Evolutionary conservation across 2,329 filamentous ascomycete species (phyloP).

Genomic region (Lachnellula hyalina): DNA sequence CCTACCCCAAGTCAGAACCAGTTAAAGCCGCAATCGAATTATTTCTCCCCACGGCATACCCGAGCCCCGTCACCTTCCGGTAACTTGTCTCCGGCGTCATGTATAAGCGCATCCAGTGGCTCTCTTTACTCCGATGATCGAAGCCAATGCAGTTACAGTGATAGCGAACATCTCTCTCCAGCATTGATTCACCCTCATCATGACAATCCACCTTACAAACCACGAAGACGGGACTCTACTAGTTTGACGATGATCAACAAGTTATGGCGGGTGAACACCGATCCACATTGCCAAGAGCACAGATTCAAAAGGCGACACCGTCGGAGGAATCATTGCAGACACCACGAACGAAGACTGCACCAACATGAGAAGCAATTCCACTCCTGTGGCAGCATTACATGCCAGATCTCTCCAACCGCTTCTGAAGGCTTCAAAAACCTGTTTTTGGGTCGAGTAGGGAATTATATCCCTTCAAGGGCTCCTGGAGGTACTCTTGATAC

Average conservation of each 20-base stretch:
- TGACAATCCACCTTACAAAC: conserved; percentile 17
- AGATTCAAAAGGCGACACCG: not conserved
- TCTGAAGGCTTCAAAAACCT: conserved; percentile 3
- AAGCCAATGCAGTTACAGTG: conserved; percentile 14
- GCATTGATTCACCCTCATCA: conserved; percentile 2
- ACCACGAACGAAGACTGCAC: not conserved
- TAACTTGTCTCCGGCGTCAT: not conserved
- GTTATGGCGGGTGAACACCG: conserved; percentile 9
- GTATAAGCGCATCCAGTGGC: conserved; percentile 3
- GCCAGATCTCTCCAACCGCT: conserved; percentile 17
- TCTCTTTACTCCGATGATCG: conserved; percentile 10
- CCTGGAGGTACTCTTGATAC: not conserved
- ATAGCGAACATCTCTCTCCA: conserved; percentile 9
- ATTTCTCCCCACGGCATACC: no score
- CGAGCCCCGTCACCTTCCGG: not conserved
- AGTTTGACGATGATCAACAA: conserved; percentile 20
- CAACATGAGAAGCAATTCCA: conserved; percentile 1
- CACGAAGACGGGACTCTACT: conserved; percentile 9
- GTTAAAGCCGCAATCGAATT: no score
- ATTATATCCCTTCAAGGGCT: not conserved
- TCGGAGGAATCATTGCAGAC: conserved; percentile 5
- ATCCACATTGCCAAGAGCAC: conserved; percentile 2
- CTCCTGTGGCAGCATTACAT: conserved; percentile 1
- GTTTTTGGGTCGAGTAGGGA: conserved; percentile 2
- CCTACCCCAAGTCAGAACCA: no score